phyloP scores from a whole-genome alignment of 2,329 filamentous ascomycete species.

The Epichloe glyceriae region DNA sequence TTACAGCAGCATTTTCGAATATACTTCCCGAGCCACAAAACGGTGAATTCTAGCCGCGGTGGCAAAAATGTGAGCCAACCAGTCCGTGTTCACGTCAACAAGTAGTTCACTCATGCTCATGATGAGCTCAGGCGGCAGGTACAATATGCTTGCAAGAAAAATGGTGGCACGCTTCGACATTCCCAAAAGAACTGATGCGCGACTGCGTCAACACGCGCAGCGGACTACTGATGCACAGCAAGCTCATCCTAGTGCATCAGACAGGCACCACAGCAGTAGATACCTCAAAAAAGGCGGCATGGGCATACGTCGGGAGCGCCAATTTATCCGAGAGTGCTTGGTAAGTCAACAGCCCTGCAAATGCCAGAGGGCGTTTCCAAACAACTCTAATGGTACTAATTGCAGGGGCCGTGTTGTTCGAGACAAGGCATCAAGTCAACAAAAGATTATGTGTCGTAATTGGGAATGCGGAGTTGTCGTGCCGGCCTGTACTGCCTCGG shows the following conservation, averaged over 20 bases:
- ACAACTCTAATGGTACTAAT: conserved; percentile 1
- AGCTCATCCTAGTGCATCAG: conserved; percentile 47
- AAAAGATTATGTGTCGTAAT: conserved; percentile 75
- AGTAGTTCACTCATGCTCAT: not conserved
- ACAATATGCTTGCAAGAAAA: conserved; percentile 68
- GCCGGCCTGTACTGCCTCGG: conserved; percentile 29
- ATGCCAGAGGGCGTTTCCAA: not conserved
- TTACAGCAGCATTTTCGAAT: conserved; percentile 46
- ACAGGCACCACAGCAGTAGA: not conserved
- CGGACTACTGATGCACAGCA: conserved; percentile 79
- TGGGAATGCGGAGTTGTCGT: conserved; percentile 92
- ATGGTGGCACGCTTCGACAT: conserved; percentile 57
- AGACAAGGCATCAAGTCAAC: conserved; percentile 51
- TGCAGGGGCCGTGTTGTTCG: conserved; percentile 65
- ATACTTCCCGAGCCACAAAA: conserved; percentile 68
- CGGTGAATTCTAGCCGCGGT: conserved; percentile 51
- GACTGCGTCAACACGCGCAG: conserved; percentile 61
- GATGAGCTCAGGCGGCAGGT: conserved; percentile 48
- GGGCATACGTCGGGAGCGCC: conserved; percentile 80
- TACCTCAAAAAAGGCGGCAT: conserved; percentile 30
- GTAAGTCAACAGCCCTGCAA: conserved; percentile 32
- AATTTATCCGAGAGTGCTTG: conserved; percentile 92
- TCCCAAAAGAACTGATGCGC: conserved; percentile 58
- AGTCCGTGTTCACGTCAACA: not conserved
- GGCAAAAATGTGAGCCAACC: conserved; percentile 27